Evolutionary conservation across 1,284 basidiomycete genomes (phyloP).

Genomic region (Sporisorium graminicola): DNA sequence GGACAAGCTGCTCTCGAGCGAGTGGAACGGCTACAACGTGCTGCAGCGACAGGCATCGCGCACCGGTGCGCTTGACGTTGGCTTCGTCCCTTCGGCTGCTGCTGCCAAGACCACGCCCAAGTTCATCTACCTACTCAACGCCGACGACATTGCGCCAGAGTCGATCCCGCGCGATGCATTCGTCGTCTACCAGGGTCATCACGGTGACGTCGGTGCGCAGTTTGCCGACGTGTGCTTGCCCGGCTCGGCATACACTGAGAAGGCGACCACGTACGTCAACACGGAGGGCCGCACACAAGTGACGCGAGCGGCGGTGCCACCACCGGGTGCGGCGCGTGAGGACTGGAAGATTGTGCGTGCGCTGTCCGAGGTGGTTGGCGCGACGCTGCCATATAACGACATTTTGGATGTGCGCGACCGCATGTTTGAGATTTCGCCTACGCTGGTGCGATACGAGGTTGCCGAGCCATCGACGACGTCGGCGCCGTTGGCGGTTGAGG

Average conservation of each 20-base stretch:
- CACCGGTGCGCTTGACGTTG: constrained; percentile 94
- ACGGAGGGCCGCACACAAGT: constrained; percentile 94
- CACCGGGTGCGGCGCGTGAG: constrained; percentile 92
- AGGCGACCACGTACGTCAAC: constrained; percentile 94
- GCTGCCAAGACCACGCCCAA: constrained; percentile 85
- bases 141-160: constrained; percentile 90
- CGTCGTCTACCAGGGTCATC: constrained; percentile 99
- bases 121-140: constrained; percentile 96
- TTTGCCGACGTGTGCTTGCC: constrained; percentile 96
- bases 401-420: constrained; percentile 87
- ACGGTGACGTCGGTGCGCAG: constrained; percentile 96
- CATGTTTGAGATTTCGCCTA: constrained; percentile 96
- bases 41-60: constrained; percentile 91
- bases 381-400: constrained; percentile 90
- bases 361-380: constrained; percentile 86
- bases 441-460: constrained; percentile 87
- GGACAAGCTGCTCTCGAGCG: constrained; percentile 80
- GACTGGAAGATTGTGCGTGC: constrained; percentile 99
- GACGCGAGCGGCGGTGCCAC: constrained; percentile 91
- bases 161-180: constrained; percentile 94
- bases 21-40: constrained; percentile 96
- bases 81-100: constrained; percentile 86
- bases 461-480: constrained; percentile 80
- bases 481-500: constrained; percentile 56
- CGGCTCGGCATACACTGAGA: constrained; percentile 95